Evolutionary conservation across 169 alveolate species (phyloP).

Genomic region (Babesia sp.): DNA sequence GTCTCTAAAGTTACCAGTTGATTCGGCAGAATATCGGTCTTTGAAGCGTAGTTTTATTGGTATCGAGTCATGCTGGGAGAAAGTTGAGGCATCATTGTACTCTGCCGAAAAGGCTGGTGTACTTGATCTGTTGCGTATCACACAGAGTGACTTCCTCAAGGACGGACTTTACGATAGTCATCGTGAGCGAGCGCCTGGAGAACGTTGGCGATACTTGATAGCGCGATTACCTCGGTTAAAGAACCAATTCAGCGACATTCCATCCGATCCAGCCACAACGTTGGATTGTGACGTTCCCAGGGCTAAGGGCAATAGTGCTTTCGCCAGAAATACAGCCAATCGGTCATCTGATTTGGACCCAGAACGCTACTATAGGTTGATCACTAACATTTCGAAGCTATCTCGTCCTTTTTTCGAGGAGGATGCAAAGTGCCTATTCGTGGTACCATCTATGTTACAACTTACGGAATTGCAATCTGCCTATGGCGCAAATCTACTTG

Average conservation of each 20-base stretch:
- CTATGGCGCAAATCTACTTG: slow-evolving; percentile 8
- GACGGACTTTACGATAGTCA: slow-evolving; percentile 33
- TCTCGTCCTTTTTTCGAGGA: slow-evolving; percentile 13
- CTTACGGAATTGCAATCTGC: slow-evolving; percentile 6
- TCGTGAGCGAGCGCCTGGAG: background rate
- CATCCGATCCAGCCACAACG: background rate
- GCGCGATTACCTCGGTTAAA: slow-evolving; percentile 46
- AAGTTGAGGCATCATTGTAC: slow-evolving; percentile 42
- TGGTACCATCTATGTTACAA: slow-evolving; percentile 34
- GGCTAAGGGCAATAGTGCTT: background rate
- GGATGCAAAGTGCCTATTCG: slow-evolving; percentile 15
- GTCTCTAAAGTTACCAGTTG: background rate
- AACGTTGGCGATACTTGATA: slow-evolving; percentile 35
- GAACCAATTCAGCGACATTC: background rate
- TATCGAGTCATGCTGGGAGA: slow-evolving; percentile 61
- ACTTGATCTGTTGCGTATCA: slow-evolving; percentile 24
- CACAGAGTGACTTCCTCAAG: slow-evolving; percentile 50
- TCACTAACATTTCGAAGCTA: slow-evolving; percentile 26
- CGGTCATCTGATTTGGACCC: slow-evolving; percentile 11
- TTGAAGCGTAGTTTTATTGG: slow-evolving; percentile 43
- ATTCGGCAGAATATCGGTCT: slow-evolving; percentile 12
- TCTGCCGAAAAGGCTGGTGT: slow-evolving; percentile 66
- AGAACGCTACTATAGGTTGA: slow-evolving; percentile 22
- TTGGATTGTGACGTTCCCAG: background rate
- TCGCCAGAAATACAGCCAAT: background rate